Evolutionary conservation across 2,329 filamentous ascomycete species (phyloP), one percentile per base, ranked within the genome.

Genomic region (Ploettnerulaceae sp.): DNA sequence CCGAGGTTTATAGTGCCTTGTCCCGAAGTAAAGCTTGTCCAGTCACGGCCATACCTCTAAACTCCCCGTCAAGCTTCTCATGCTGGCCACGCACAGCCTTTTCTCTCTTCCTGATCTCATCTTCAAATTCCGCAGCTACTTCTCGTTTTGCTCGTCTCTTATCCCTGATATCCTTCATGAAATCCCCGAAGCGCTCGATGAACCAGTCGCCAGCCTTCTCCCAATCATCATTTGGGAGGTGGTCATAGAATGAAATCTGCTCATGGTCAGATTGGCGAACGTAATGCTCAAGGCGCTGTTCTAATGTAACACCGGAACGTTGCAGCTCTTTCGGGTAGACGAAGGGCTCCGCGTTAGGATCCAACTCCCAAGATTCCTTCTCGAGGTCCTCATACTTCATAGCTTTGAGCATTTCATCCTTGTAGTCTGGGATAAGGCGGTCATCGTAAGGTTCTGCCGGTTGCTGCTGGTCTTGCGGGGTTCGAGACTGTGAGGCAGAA

Each of bases 121-220:
- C 36, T 36, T 65, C 63, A 40, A 59, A 63, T 7, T 47, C 26
- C 8, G 48, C 45, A 3, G 53, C 48, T 9, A 57, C 15, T 8
- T 45, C 36, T 24, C 61, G 52, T 43, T 63, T 64, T 22, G 56
- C 48, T n/a, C 42, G 42, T 22, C 57, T 48, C 32, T 61, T 58
- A 5, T 52, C 51, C 26, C 50, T 58, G 2, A 64, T 21, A 21
- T 47, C 38, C 5, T 41, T 26, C 49, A 63, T 48, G 2, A 61
- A 22, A 3, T 52, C 47, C 2, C 35, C 40, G 18, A 65, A 61
- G 24, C 54, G 51, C 2, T 45, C 42, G n/a, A 63, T 43, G 26
- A 65, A 61, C 40, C 55, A 56, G 17, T 64, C 60, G 4, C 63
- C 63, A 1, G 58, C 52, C 29, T 62, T 41, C 14, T 64, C 61